Evolutionary conservation across 129 eudicot genomes (phyloP).

Genomic region (Ambrosia trifida): DNA sequence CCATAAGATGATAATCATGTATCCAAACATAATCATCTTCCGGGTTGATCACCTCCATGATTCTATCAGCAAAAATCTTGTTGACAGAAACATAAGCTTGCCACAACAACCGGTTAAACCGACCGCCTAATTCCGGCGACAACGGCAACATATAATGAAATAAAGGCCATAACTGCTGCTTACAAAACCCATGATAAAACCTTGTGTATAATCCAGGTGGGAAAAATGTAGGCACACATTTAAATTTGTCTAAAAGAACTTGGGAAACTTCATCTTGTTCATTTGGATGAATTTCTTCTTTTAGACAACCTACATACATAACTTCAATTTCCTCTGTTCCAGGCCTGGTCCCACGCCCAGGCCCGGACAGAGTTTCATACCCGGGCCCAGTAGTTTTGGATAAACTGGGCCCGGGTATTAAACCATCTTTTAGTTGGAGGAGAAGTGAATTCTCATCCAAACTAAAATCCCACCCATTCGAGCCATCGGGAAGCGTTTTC

Average conservation of each 20-base stretch:
- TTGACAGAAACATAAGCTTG: conserved; percentile 85
- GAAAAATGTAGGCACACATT: conserved; percentile 74
- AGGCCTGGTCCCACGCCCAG: too few species aligned
- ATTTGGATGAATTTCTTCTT: conserved; percentile 68
- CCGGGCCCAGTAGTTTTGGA: too few species aligned
- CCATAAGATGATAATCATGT: conserved; percentile 83
- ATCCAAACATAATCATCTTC: conserved; percentile 87
- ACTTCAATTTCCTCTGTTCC: conserved; percentile 47
- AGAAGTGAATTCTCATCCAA: conserved; percentile 69
- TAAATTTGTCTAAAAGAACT: conserved; percentile 57
- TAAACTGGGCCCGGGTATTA: conserved; percentile 22
- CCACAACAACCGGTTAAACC: conserved; percentile 72
- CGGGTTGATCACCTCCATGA: conserved; percentile 82
- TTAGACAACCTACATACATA: conserved; percentile 69
- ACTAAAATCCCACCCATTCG: conserved; percentile 60
- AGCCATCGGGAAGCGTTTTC: conserved; percentile 43
- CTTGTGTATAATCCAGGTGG: conserved; percentile 65
- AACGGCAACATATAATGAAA: conserved; percentile 82
- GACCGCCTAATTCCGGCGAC: conserved; percentile 73
- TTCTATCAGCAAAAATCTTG: conserved; percentile 79
- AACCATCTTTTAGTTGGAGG: conserved; percentile 65
- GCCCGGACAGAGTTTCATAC: too few species aligned
- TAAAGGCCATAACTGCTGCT: conserved; percentile 79
- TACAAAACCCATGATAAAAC: conserved; percentile 78
- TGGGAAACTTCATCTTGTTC: conserved; percentile 83